Base-by-base conservation (phyloP, 352 stramenopile species). In the Thalassiosira tumida region DNA sequence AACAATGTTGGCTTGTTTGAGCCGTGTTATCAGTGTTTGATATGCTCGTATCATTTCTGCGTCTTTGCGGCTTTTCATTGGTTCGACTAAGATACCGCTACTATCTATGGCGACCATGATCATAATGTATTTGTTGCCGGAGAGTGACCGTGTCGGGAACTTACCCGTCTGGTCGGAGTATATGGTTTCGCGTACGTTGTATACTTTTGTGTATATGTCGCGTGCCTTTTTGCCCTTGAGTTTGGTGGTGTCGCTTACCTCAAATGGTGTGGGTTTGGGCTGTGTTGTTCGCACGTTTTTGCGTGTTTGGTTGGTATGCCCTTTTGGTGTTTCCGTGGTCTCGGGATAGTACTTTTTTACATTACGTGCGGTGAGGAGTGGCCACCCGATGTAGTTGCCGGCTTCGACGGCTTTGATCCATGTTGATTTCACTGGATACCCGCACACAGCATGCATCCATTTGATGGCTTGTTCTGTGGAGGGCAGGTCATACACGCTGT, bases 141-240 rank as follows among this genome's bases (percentile, higher is more conserved):
- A 47, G 29, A 17, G 64, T 14, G 88, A 96, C 33, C 29, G 50
- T 15, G 62, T 65, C 6, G 84, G 89, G 54, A 95, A 94, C 33
- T 21, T 21, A 15, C 91, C 88, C 6, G 93, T 93, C 88, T 92
- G 90, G 69, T 96, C 91, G n/a, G 75, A 87, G 73, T 93, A 93
- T 0, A 87, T 69, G 15, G 81, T 84, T 40, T 84, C 80, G 13
- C 26, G 4, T 26, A 29, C 67, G 0, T 88, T 50, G n/a, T 70
- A 72, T 0, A 84, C 38, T 47, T 72, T 86, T 2, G 65, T 64
- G 69, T 81, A 87, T 33, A 84, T 81, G 43, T 87, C 77, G 3
- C 77, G 21, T 6, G 67, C 2, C 38, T 89, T 89, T n/a, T 74
- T 43, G 3, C 51, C 35, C 0, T 51, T 24, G 3, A 50, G 21